phyloP scores from a whole-genome alignment of 1,139 yeast species.

The Pichiaceae sp. region DNA sequence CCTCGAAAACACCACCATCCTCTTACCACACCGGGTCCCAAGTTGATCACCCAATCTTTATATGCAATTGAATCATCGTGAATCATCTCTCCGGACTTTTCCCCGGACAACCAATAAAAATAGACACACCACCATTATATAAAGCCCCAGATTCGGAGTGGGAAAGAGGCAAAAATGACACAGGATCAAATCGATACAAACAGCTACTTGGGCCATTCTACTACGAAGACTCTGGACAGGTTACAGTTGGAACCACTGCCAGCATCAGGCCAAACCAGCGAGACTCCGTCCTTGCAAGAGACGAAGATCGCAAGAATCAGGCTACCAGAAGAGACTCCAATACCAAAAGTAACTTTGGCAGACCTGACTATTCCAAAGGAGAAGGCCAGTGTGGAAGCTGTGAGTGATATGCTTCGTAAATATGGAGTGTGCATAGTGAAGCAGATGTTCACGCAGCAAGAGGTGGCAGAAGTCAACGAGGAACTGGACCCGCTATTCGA shows the following conservation, averaged over 20 bases:
- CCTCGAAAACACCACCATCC: no score
- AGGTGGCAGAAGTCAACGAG: conserved; percentile 5
- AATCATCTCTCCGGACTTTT: background rate
- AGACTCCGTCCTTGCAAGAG: background rate
- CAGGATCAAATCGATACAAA: background rate
- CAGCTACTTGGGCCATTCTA: background rate
- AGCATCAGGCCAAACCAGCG: background rate
- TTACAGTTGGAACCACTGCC: background rate
- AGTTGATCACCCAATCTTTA: no score
- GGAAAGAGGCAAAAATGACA: no score
- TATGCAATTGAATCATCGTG: background rate
- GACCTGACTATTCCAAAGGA: conserved; percentile 7
- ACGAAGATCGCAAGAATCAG: background rate
- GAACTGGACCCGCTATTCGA: conserved; percentile 8
- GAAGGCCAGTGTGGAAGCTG: conserved; percentile 6
- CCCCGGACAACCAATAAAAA: no score
- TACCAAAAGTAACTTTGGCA: background rate
- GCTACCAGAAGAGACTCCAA: background rate
- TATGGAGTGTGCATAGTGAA: conserved; percentile 8
- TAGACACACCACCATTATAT: no score
- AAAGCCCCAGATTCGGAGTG: no score
- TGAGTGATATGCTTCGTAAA: conserved; percentile 3
- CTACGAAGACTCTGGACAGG: background rate
- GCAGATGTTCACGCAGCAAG: conserved; percentile 2
- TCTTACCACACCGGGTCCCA: no score